A percentile compares a stretch with the other conserved stretches of the same genome.
These are phyloP conservation scores for Hypoxylon perforatum DNA, from an alignment of 495 filamentous ascomycete genomes.

Conservation along the genomic window DNA sequence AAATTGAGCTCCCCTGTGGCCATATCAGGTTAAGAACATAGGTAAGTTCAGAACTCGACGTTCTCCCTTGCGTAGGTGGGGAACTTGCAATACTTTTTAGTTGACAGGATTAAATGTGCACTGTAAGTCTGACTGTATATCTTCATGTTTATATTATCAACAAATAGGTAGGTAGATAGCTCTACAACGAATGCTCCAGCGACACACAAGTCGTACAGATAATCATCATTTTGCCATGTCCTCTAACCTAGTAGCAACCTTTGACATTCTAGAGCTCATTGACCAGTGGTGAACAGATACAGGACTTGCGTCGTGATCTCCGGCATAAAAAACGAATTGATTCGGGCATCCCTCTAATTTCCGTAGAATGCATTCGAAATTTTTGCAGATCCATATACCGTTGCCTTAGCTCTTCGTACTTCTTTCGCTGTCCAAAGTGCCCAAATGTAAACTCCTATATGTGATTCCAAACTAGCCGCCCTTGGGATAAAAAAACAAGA, in stretches of 20 bases:
- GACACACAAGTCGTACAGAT: slow-evolving; percentile 14
- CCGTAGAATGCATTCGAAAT: slow-evolving; percentile 23
- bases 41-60: neutral
- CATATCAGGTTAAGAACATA: neutral
- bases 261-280: slow-evolving; percentile 24
- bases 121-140: neutral
- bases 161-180: slow-evolving; percentile 14
- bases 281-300: slow-evolving; percentile 6
- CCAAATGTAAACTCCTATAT: slow-evolving; percentile 13
- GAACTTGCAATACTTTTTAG: neutral
- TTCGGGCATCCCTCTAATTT: slow-evolving; percentile 32
- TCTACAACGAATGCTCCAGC: slow-evolving; percentile 15
- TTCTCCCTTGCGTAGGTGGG: neutral
- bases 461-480: slow-evolving; percentile 27
- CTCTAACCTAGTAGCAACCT: slow-evolving; percentile 14
- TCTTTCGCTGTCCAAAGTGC: slow-evolving; percentile 32
- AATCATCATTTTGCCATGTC: slow-evolving; percentile 6
- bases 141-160: slow-evolving; percentile 31
- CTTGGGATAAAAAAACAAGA: slow-evolving; percentile 23
- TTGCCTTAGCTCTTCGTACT: slow-evolving; percentile 24
- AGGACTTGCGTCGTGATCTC: slow-evolving; percentile 38
- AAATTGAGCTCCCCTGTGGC: neutral
- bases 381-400: slow-evolving; percentile 21
- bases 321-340: slow-evolving; percentile 14
- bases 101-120: neutral